Evolutionary conservation across 768 basidiomycete genomes (phyloP).

Genomic region (Symmetrospora coprosmae): DNA sequence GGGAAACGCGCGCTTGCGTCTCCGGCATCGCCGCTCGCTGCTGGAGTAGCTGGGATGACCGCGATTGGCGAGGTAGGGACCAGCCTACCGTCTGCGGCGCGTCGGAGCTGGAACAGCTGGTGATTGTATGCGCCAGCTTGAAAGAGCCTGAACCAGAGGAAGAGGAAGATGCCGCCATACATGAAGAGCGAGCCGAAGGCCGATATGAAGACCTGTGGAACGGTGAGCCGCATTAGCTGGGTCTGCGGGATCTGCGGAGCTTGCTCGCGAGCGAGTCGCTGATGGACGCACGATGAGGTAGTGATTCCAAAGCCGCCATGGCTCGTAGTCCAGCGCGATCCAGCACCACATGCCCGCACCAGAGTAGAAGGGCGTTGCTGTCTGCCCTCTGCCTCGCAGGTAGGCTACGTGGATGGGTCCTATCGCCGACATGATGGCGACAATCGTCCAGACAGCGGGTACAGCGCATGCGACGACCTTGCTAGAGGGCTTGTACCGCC

Average conservation of each 20-base stretch:
- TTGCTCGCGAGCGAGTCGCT: not conserved
- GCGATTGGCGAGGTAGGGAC: not conserved
- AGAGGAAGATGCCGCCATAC: not conserved
- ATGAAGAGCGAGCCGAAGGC: not conserved
- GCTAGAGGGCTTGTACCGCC: slow-evolving; percentile 1
- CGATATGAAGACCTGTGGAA: not conserved
- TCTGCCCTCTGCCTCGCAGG: not conserved
- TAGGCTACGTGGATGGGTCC: not conserved
- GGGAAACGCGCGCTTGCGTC: too few relatives aligned
- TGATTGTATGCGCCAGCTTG: not conserved
- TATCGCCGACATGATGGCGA: not conserved
- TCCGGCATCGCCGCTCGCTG: too few relatives aligned
- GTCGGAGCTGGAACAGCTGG: not conserved
- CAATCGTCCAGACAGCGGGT: not conserved
- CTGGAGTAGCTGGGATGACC: not conserved
- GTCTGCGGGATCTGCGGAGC: not conserved
- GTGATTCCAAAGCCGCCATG: not conserved
- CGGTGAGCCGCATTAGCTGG: not conserved
- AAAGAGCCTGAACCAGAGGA: slow-evolving; percentile 4
- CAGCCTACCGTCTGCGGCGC: not conserved
- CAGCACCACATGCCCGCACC: slow-evolving; percentile 5
- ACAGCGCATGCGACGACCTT: not conserved
- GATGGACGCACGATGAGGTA: not conserved
- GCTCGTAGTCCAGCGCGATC: not conserved
- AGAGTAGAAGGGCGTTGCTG: not conserved